Percentiles rank a stretch among this genome's conserved stretches.
These are phyloP conservation scores for Zymoseptoria passerinii DNA, from an alignment of 2,329 filamentous ascomycete species.

Conservation along the genomic window DNA sequence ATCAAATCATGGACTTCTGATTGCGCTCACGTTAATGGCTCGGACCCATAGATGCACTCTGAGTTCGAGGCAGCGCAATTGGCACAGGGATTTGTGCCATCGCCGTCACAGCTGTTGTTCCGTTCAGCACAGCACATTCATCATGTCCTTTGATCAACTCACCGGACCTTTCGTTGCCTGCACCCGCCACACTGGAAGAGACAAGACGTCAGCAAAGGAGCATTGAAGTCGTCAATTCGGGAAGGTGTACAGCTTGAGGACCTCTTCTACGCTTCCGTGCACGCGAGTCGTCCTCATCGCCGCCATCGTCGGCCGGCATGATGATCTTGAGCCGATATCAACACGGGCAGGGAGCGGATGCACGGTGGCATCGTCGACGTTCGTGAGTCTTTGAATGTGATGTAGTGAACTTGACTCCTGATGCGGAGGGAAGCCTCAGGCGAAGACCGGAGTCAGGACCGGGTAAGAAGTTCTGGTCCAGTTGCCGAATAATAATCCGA, in stretches of 20 bases:
- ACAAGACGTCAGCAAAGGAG: neutral
- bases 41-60: conserved; percentile 9
- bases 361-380: neutral
- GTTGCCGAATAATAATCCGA: neutral
- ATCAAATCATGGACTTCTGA: neutral
- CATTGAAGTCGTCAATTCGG: neutral
- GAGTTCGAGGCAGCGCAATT: conserved; percentile 2
- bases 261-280: conserved; percentile 8
- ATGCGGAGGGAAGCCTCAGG: too few relatives aligned
- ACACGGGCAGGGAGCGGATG: neutral
- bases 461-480: too few relatives aligned
- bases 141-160: neutral
- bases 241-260: conserved; percentile 1
- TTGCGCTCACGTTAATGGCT: conserved; percentile 1
- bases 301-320: neutral
- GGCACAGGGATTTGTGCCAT: conserved; percentile 8
- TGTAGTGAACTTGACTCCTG: neutral
- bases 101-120: conserved; percentile 1
- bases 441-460: too few relatives aligned
- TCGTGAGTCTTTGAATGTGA: neutral
- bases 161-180: conserved; percentile 6
- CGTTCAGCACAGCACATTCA: neutral
- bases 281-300: conserved; percentile 3
- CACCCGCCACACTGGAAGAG: conserved; percentile 2
- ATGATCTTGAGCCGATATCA: neutral